phyloP scores from a whole-genome alignment of 225 moss, liverwort and hornwort species.

The Lunularia cruciata region DNA sequence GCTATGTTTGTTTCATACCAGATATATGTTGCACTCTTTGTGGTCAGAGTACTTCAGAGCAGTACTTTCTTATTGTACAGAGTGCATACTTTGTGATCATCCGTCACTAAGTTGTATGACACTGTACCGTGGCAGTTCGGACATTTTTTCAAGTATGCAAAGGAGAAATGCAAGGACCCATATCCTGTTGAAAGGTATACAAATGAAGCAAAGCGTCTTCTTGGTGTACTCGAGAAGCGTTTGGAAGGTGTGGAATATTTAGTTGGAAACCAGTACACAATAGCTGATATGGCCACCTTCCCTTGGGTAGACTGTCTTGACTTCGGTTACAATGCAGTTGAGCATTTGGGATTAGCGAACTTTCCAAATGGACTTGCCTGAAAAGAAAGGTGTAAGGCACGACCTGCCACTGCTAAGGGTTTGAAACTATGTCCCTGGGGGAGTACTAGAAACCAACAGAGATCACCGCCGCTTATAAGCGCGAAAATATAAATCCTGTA shows the following conservation, averaged over 20 bases:
- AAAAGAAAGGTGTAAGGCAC: conserved; percentile 28
- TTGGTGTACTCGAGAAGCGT: conserved; percentile 50
- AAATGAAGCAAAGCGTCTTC: conserved; percentile 45
- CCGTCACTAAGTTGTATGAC: no score
- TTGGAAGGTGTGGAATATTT: conserved; percentile 42
- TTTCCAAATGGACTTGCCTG: conserved; percentile 43
- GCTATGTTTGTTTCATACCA: no score
- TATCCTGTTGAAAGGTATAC: conserved; percentile 49
- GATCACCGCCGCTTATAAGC: no score
- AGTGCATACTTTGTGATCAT: no score
- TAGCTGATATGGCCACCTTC: conserved; percentile 46
- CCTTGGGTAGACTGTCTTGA: conserved; percentile 39
- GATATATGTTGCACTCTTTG: no score
- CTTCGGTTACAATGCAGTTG: not conserved
- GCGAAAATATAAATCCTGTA: no score
- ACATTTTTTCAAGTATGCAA: conserved; percentile 51
- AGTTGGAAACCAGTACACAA: conserved; percentile 41
- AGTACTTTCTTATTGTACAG: no score
- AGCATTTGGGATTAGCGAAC: conserved; percentile 35
- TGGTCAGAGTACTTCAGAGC: no score
- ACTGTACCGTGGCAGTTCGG: conserved; percentile 36
- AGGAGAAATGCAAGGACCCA: conserved; percentile 48
- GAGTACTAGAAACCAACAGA: no score
- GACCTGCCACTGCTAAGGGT: conserved; percentile 50
- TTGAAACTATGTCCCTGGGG: conserved; percentile 28